These are phyloP conservation scores for Parastagonospora avenae DNA, from an alignment of 2,329 filamentous ascomycete genomes.

Conservation along the genomic window DNA sequence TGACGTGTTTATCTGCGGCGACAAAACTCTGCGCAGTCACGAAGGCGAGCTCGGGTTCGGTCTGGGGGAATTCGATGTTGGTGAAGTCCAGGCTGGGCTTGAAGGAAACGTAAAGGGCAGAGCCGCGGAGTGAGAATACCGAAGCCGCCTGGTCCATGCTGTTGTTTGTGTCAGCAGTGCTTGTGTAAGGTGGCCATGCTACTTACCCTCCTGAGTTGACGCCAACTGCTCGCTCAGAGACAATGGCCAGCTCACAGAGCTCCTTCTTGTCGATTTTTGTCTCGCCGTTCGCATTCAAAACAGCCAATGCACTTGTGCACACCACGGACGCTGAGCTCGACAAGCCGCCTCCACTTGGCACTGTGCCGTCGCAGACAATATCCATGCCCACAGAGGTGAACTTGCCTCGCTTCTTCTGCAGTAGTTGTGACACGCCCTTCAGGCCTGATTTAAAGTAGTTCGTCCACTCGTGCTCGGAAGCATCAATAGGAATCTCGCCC, in stretches of 20 bases:
- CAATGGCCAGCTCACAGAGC: slow-evolving; percentile 88
- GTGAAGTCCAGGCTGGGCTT: slow-evolving; percentile 75
- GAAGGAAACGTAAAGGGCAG: slow-evolving; percentile 90
- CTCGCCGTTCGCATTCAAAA: slow-evolving; percentile 84
- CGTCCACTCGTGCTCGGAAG: slow-evolving; percentile 87
- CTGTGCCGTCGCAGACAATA: slow-evolving; percentile 86
- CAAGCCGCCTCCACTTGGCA: slow-evolving; percentile 88
- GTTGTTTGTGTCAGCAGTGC: slow-evolving; percentile 25
- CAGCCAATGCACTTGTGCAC: slow-evolving; percentile 84
- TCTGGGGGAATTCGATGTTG: slow-evolving; percentile 80
- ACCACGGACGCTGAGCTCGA: slow-evolving; percentile 95
- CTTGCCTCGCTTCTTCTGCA: slow-evolving; percentile 69
- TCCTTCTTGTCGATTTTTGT: slow-evolving; percentile 84
- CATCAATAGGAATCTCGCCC: slow-evolving; percentile 71
- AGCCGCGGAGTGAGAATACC: slow-evolving; percentile 85
- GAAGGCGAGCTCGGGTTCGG: slow-evolving; percentile 83
- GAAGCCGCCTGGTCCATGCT: slow-evolving; percentile 98
- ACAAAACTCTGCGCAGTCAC: slow-evolving; percentile 95
- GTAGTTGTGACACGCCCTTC: slow-evolving; percentile 76
- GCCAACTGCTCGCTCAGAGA: slow-evolving; percentile 90
- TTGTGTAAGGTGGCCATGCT: neutral
- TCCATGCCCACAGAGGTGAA: slow-evolving; percentile 80
- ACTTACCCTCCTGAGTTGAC: slow-evolving; percentile 92
- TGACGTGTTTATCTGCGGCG: slow-evolving; percentile 91
- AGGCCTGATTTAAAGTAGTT: slow-evolving; percentile 98